A percentile compares a stretch with the other conserved stretches of the same genome.
phyloP scores from a whole-genome alignment of 345 rosid genomes.

The Gossypium ekmanianum region DNA sequence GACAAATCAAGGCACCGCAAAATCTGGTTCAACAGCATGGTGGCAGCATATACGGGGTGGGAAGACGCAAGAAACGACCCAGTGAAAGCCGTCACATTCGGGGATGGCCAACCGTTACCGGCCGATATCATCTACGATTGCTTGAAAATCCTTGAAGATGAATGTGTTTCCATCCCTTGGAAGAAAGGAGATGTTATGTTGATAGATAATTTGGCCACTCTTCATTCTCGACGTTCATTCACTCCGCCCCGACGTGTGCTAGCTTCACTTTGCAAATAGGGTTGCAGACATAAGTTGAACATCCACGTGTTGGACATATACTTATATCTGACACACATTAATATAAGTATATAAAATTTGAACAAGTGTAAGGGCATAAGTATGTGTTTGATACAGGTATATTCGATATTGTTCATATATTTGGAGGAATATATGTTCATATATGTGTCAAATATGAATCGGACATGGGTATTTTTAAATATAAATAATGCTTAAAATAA shows the following conservation, averaged over 20 bases:
- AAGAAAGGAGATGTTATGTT: constrained; percentile 75
- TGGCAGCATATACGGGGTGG: constrained; percentile 89
- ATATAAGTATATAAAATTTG: too few species aligned
- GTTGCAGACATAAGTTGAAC: not conserved
- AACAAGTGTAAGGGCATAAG: too few species aligned
- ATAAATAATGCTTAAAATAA: too few species aligned
- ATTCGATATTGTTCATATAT: too few species aligned
- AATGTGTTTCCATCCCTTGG: constrained; percentile 78
- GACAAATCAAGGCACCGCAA: constrained; percentile 65
- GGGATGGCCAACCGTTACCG: constrained; percentile 66
- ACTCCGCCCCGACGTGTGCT: constrained; percentile 71
- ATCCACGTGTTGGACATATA: too few species aligned
- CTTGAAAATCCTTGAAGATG: constrained; percentile 66
- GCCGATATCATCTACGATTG: constrained; percentile 57
- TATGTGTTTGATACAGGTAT: too few species aligned
- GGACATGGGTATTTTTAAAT: too few species aligned
- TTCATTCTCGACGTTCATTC: constrained; percentile 71
- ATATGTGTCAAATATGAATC: too few species aligned
- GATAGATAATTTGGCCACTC: constrained; percentile 82
- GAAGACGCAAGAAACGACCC: constrained; percentile 73
- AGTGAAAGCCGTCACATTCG: constrained; percentile 62
- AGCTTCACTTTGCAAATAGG: constrained; percentile 81
- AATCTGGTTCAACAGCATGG: constrained; percentile 93
- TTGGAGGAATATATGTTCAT: too few species aligned
- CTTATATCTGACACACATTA: too few species aligned